Evolutionary conservation across 495 filamentous ascomycete genomes (phyloP).

Genomic region (Xylaria longipes): DNA sequence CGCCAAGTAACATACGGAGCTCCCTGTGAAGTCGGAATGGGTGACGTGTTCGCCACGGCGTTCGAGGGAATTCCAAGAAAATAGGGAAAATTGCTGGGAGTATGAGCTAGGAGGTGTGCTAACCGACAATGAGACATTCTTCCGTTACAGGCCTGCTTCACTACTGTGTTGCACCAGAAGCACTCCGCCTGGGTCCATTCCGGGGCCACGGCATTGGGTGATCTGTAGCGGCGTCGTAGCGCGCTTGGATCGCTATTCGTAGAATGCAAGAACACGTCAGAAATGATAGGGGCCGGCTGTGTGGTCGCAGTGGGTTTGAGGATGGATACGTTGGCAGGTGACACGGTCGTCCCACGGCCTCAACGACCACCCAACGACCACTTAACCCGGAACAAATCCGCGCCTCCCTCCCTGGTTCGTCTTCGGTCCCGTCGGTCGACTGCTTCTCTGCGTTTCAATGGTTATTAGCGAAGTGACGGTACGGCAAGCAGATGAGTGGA

Average conservation of each 20-base stretch:
- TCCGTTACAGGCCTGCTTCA: constrained; percentile 4
- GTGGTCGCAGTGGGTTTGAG: constrained; percentile 24
- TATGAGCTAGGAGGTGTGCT: constrained; percentile 10
- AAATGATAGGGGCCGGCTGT: constrained; percentile 12
- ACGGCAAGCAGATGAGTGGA: neutral
- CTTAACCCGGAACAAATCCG: neutral
- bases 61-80: neutral
- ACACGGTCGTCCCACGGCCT: constrained; percentile 13
- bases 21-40: constrained; percentile 4
- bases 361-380: neutral
- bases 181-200: constrained; percentile 19
- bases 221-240: constrained; percentile 19
- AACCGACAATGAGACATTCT: constrained; percentile 17
- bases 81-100: neutral
- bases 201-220: constrained; percentile 29
- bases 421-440: constrained; percentile 5
- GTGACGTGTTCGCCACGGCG: constrained; percentile 2
- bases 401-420: neutral
- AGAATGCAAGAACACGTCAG: constrained; percentile 29
- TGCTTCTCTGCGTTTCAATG: neutral
- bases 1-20: neutral
- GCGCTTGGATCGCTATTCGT: constrained; percentile 18
- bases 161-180: constrained; percentile 20
- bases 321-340: constrained; percentile 20
- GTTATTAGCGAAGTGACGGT: neutral